phyloP scores from a whole-genome alignment of 2,329 filamentous ascomycete genomes.

The Exserohilum rostratum region DNA sequence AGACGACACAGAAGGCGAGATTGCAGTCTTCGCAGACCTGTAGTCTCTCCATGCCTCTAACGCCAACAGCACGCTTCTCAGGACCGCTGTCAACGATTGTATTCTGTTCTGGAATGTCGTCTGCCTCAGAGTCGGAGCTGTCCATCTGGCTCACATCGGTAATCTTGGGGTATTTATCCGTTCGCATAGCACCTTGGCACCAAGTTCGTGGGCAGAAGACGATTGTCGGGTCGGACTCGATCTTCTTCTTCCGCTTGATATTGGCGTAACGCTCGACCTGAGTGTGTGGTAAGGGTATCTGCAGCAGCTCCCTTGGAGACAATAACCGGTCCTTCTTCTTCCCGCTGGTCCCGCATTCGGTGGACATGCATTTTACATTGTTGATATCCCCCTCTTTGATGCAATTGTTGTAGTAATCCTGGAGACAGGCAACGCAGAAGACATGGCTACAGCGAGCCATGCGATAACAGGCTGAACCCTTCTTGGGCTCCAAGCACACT shows the following conservation, averaged over 20 bases:
- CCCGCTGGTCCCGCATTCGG: constrained; percentile 62
- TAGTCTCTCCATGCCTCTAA: constrained; percentile 68
- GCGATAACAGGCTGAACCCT: constrained; percentile 78
- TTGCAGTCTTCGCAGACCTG: constrained; percentile 77
- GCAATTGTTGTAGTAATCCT: constrained; percentile 86
- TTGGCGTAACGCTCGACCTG: constrained; percentile 84
- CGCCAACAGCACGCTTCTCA: constrained; percentile 40
- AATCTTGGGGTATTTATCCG: constrained; percentile 57
- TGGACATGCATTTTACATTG: constrained; percentile 78
- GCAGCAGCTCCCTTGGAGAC: constrained; percentile 78
- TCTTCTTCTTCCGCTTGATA: constrained; percentile 88
- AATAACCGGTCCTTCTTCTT: constrained; percentile 65
- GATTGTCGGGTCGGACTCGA: constrained; percentile 90
- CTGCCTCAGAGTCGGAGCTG: constrained; percentile 50
- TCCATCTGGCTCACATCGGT: constrained; percentile 48
- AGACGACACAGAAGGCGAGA: constrained; percentile 82
- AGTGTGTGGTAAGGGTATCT: constrained; percentile 61
- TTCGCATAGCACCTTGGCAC: constrained; percentile 85
- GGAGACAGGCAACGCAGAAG: constrained; percentile 86
- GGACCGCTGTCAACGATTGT: constrained; percentile 15
- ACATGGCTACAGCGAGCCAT: constrained; percentile 87
- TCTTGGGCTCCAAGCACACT: constrained; percentile 90
- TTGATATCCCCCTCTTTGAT: constrained; percentile 84
- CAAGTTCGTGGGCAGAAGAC: constrained; percentile 90
- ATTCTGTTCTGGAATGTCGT: constrained; percentile 21